Evolutionary conservation across 371 early-diverging fungal species (phyloP), one percentile per base, ranked within the genome.

Genomic region (Saksenaea oblongispora): DNA sequence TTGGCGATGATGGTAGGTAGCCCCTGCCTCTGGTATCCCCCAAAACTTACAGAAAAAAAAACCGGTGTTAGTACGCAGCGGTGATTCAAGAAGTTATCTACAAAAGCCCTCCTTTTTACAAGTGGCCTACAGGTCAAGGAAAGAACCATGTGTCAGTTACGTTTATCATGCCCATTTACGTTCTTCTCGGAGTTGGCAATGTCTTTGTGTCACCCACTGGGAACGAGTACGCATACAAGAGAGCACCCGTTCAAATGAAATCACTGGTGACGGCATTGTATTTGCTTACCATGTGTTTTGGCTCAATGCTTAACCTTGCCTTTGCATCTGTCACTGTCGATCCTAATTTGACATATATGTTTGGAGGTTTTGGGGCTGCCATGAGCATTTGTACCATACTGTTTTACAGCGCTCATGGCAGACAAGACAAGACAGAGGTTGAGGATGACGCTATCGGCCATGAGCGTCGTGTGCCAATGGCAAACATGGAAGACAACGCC

Each of bases 161-260:
- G 3, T n/a, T 39, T 3, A 39, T 39, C 10, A n/a, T 39, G 11
- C 39, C 39, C 10, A 11, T 11, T 11, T 39, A 39, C 11, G n/a
- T 39, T 39, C 11, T 39, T 3, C 5, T 39, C 39, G 39, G 39
- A 14, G 5, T 39, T n/a, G 11, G 15, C 5, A 11, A 39, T 5
- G n/a, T 39, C 39, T 84, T 86, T 60, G 69, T 85, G 0, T 87
- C 86, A n/a, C 79, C 82, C 51, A 89, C 88, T 7, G 89, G 88
- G 37, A 77, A 88, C 26, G 89, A 89, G 69, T 87, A 80, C 64
- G 89, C 89, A 5, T 89, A 78, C 80, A 83, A 75, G 44, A 79
- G 81, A 66, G 88, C 89, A 0, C 79, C 87, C 0, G 73, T 68
- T 9, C 71, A 75, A 63, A 81, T 89, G 73, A 89, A 88, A 76